Evolutionary conservation across 108 stramenopile species (phyloP), one percentile per base, ranked within the genome.

Genomic region (Epipyxis sp.): DNA sequence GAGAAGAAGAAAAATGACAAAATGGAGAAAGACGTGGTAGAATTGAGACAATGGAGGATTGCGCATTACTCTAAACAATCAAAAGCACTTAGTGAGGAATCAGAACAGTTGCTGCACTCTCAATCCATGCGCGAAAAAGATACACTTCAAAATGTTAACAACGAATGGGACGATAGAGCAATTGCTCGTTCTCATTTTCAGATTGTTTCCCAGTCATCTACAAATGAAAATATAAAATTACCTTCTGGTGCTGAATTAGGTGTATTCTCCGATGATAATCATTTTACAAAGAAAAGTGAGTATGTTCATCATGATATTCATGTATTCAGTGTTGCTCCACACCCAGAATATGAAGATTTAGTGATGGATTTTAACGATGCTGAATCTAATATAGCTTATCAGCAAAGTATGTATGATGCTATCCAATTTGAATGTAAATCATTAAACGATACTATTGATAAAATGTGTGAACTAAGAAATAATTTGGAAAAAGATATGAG

Each of bases 321-420:
- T 41, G 65, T 68, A 16, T 68, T 68, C 40, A 25, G 20, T 41
- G 29, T 37, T 20, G 16, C 16, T 41, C 65, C 65, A 25, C 20
- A 13, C 39, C 20, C 65, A 40, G 20, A 68, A 10, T 74, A 74
- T 42, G 71, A 74, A 74, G 71, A 74, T 6, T 6, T 27, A 54
- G 32, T 57, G 10, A 6, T 30, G 37, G n/a, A 34, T 13, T 3
- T 16, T 6, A 46, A 54, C 44, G 13, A 74, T 10, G 6, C 10
- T 29, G 41, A 6, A 6, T 46, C 71, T 39, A 3, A 74, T 3
- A 6, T 35, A 13, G 32, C 3, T 10, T 29, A 57, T 27, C 44
- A 74, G 27, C n/a, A 6, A 74, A 10, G 3, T 27, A 37, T 74
- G n/a, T 74, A 74, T 74, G n/a, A 74, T n/a, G 71, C 71, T n/a